Evolutionary conservation across 768 basidiomycete species (phyloP).

Genomic region (Psilocybe azurescens): DNA sequence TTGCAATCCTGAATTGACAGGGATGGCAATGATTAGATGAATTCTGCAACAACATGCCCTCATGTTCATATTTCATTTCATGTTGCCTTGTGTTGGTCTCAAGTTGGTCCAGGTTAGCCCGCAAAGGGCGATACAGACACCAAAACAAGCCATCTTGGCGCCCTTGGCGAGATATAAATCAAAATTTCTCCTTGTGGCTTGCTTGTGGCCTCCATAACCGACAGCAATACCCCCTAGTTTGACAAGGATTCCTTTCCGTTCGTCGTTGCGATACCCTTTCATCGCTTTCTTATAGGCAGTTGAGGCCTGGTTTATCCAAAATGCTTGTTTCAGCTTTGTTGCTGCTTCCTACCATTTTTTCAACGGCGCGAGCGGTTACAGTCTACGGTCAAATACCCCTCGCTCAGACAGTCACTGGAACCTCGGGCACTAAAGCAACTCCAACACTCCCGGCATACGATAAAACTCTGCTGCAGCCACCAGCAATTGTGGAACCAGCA

Average conservation of each 20-base stretch:
- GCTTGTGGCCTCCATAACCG: not conserved
- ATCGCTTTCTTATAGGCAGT: not conserved
- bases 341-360: conserved; percentile 6
- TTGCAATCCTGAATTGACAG: too few species aligned
- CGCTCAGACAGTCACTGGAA: conserved; percentile 23
- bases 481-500: conserved; percentile 50
- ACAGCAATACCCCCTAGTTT: not conserved
- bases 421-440: conserved; percentile 3
- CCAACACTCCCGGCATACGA: conserved; percentile 56
- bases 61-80: too few species aligned
- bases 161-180: not conserved
- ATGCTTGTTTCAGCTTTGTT: not conserved
- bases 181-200: not conserved
- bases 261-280: not conserved
- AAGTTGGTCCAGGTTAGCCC: too few species aligned
- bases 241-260: not conserved
- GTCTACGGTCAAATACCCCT: conserved; percentile 39
- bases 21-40: too few species aligned
- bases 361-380: conserved; percentile 26
- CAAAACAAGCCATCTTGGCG: too few species aligned
- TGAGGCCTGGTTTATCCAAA: not conserved
- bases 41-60: too few species aligned
- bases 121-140: too few species aligned
- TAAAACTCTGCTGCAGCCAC: conserved; percentile 52
- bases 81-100: too few species aligned